phyloP scores from a whole-genome alignment of 1,284 basidiomycete species.

The Cystobasidium pallidum region DNA sequence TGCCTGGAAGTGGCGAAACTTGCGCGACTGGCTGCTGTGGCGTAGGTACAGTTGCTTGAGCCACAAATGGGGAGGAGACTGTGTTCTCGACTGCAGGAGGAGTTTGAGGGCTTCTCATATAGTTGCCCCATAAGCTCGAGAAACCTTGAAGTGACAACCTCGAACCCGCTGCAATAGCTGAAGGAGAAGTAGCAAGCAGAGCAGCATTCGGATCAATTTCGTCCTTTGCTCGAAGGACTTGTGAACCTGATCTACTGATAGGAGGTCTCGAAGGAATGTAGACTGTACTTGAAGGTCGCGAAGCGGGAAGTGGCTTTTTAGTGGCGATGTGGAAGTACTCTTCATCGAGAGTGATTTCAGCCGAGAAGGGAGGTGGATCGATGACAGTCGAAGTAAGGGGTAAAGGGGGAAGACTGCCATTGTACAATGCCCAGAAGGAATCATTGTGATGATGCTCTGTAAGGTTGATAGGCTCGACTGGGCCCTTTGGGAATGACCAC shows the following conservation, averaged over 20 bases:
- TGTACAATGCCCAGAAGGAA: conserved; percentile 31
- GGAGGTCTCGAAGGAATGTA: conserved; percentile 14
- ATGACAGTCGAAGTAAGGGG: conserved; percentile 16
- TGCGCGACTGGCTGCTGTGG: conserved; percentile 9
- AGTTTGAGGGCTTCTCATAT: conserved; percentile 21
- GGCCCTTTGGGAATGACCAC: conserved; percentile 46
- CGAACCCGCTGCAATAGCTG: conserved; percentile 1
- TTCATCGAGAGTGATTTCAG: conserved; percentile 43
- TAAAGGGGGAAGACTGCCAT: conserved; percentile 32
- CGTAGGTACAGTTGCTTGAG: conserved; percentile 1
- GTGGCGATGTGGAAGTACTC: conserved; percentile 38
- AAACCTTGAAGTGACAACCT: conserved; percentile 30
- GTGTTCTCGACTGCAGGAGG: conserved; percentile 1
- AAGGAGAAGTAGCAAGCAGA: background rate
- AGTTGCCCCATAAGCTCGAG: conserved; percentile 37
- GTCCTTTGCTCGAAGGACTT: conserved; percentile 4
- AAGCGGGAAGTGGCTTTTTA: conserved; percentile 9
- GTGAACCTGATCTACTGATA: conserved; percentile 26
- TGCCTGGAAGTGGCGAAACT: background rate
- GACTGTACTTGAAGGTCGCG: conserved; percentile 11
- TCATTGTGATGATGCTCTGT: conserved; percentile 28
- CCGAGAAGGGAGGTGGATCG: conserved; percentile 39
- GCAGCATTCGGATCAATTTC: conserved; percentile 1
- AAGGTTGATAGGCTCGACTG: conserved; percentile 28
- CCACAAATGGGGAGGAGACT: conserved; percentile 16